Evolutionary conservation across 78 protist species (phyloP).

Genomic region (Creolimax fragrantissima): DNA sequence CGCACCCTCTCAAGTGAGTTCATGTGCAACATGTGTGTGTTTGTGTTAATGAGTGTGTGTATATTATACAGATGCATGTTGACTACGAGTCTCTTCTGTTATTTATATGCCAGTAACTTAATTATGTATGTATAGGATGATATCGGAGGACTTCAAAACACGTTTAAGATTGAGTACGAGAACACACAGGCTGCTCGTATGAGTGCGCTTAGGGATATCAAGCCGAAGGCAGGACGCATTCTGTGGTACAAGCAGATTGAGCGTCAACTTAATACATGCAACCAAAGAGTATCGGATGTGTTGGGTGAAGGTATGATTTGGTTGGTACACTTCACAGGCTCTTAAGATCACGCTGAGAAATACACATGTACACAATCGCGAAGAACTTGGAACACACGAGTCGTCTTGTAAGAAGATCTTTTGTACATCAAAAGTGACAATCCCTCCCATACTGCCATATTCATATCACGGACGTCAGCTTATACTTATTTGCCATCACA

Average conservation of each 20-base stretch:
- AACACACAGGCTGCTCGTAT: constrained; percentile 61
- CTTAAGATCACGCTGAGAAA: neutral
- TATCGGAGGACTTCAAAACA: constrained; percentile 67
- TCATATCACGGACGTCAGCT: too few relatives aligned
- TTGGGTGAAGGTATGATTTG: constrained; percentile 45
- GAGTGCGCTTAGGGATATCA: constrained; percentile 71
- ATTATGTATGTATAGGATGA: constrained; percentile 40
- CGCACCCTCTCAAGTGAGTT: too few relatives aligned
- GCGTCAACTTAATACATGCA: constrained; percentile 69
- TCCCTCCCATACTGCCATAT: too few relatives aligned
- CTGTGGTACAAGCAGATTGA: constrained; percentile 85
- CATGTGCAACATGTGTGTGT: neutral
- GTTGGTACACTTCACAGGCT: neutral
- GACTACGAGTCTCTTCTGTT: neutral
- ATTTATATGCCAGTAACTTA: neutral
- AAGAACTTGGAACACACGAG: neutral
- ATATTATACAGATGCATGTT: neutral
- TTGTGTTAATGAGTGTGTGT: neutral
- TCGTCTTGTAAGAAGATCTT: neutral
- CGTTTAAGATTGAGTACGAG: constrained; percentile 54
- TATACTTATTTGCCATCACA: neutral
- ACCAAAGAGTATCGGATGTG: constrained; percentile 79
- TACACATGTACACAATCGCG: neutral
- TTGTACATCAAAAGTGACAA: too few relatives aligned
- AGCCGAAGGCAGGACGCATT: constrained; percentile 70